Evolutionary conservation across 1,284 basidiomycete genomes (phyloP), one percentile per base, ranked within the genome.

Genomic region (Sphagnurus paluster): DNA sequence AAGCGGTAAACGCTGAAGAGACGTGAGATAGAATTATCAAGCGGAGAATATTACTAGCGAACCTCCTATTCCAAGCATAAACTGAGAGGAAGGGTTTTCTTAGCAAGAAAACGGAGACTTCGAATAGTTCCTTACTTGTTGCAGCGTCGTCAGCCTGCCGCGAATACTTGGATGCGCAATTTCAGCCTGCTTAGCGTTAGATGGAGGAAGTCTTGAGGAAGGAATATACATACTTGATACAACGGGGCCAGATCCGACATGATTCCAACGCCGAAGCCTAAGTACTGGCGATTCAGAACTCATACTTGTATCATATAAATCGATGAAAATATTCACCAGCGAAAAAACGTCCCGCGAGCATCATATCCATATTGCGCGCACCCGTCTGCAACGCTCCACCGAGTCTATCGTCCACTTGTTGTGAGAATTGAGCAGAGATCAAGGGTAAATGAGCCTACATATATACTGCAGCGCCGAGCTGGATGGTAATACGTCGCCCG

Each of bases 151-250:
- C 30, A 84, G 66, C 24, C 78, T 67, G 14, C 82, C 83, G 21
- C 82, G 72, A 42, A 80, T 80, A 55, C 77, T 77, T 0, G 81
- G 80, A 50, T 82, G 80, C 2, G 81, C 79, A 45, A 84, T 82
- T 63, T 84, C 81, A 10, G 75, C 72, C 64, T 69, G 5, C 34
- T 29, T 3, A 33, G 25, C 16, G 3, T 10, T 10, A 42, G 14
- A 19, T 26, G n/a, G 8, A 16, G 11, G 11, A 16, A 33, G 33
- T 5, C 2, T 5, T 5, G 40, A 30, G 17, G 28, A 20, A 19
- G 7, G n/a, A 30, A 21, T 5, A 5, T 13, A 39, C 38, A 14
- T 28, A 59, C 60, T 53, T 76, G 72, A 60, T 84, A 86, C 4
- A 84, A 60, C 10, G 80, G 80, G 1, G 79, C 79, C 17, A 84